Base-by-base conservation (phyloP, 192 early-diverging fungal genomes). In the Linnemannia schmuckeri region DNA sequence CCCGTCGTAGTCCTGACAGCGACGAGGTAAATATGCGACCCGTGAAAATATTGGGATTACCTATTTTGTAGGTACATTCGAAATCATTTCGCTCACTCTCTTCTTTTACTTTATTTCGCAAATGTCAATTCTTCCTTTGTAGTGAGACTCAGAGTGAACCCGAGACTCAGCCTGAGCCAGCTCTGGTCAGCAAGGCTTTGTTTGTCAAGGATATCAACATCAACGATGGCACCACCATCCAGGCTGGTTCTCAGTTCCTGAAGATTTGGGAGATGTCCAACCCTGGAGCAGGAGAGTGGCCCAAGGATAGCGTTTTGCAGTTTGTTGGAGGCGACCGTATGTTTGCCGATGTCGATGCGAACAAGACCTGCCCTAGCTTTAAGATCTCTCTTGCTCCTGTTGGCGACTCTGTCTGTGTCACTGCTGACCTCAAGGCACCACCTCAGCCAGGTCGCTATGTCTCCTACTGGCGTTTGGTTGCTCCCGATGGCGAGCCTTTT, bases 211-310 rank as follows among this genome's bases (percentile, higher is more conserved):
- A 95, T 52, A 88, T 95, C 75, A 95, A 92, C 57, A 85, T 95
- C 61, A 91, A 92, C 27, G 94, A 95, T 69, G 91, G 92, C 44
- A 93, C 94, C 17, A 77, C 78, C 1, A 88, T 95, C 17, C 87
- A 79, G 20, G 89, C 93, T 13, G 89, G 88, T 44, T 90, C 91
- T 38, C 88, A 80, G 70, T 94, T 95, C 81, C 82, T 92, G 38
- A 95, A 95, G 90, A 95, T 94, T 35, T 95, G 95, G 95, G 93
- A 92, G 66, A 89, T 95, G 74, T 88, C 80, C 42, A 95, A 95
- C 81, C 80, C 90, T 78, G 94, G 95, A 52, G 71, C 80, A 44
- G 63, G 33, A 52, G 90, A 91, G 77, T 95, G 95, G 95, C 94
- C 94, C 8, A 76, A 87, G 82, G 90, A 91, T 30, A 92, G 91